Evolutionary conservation across 2,329 filamentous ascomycete species (phyloP), one percentile per base, ranked within the genome.

Genomic region (Penicillium sp.): DNA sequence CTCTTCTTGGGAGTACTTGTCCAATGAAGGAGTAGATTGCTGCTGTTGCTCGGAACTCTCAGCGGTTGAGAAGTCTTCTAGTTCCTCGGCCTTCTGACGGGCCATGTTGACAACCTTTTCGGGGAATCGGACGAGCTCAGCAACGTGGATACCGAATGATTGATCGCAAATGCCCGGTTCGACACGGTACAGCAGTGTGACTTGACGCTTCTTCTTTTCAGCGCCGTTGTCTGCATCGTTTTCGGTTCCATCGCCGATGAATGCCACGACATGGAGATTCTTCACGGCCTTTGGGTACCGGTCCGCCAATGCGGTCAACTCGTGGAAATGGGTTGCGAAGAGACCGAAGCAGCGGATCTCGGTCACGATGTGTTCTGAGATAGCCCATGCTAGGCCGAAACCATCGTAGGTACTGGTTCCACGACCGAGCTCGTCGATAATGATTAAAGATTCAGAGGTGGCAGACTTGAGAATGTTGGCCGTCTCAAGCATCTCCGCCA

Each of bases 401-500:
- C 95, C 95, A 75, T 99, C 96, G 75, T 99, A 99, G 0, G 96
- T 99, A 64, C 93, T 97, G 0, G 95, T 99, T 59, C 95, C 95
- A 62, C 95, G 92, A 53, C 95, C 95, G 2, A 99, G 87, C 76
- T 99, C 95, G 76, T 99, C 96, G 69, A 99, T 97, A 77, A 99
- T 98, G 79, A 99, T 98, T 56, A 99, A 85, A 4, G 92, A 97
- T 75, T 99, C 95, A 35, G 90, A 87, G 0, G 95, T 99, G 1
- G 95, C 95, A 0, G 92, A 96, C 80, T 98, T 98, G 73, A 99
- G 88, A 66, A 99, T 99, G 75, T 98, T 98, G 68, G 95, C 93
- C 1, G 95, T 99, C 76, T 99, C 95, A 25, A 99, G 85, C 95
- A 99, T 99, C 80, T 99, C 95, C 1, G 95, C 95, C 96, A 99